Conservation (phyloP, 495 filamentous ascomycete genomes). For the Polyplosphaeria fusca region DNA sequence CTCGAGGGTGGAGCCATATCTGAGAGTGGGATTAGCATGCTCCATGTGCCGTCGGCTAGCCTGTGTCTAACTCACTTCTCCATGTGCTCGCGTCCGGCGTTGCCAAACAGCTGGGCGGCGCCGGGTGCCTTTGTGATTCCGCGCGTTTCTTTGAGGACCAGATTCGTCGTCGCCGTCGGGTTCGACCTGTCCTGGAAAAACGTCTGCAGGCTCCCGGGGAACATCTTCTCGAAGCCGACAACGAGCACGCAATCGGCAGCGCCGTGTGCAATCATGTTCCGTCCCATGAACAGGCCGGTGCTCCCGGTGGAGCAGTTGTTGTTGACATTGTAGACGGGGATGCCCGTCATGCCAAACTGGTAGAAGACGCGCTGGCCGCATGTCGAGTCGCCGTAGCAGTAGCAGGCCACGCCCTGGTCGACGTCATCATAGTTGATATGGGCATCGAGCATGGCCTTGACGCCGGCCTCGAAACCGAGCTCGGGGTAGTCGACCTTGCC, state of each 20-base stretch:
- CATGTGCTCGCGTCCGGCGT: conserved; percentile 92
- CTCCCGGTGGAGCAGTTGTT: conserved; percentile 97
- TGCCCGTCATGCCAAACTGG: conserved; percentile 95
- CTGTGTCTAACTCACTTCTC: conserved; percentile 62
- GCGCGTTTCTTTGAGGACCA: conserved; percentile 79
- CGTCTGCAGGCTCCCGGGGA: conserved; percentile 73
- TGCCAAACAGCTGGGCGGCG: conserved; percentile 93
- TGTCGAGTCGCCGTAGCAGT: conserved; percentile 93
- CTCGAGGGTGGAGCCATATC: conserved; percentile 75
- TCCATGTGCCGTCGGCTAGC: background rate
- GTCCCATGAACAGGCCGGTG: conserved; percentile 80
- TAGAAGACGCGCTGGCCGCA: conserved; percentile 98
- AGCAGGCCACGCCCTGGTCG: conserved; percentile 93
- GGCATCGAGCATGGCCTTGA: conserved; percentile 94
- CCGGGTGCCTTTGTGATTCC: conserved; percentile 77
- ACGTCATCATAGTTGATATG: conserved; percentile 96
- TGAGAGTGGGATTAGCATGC: conserved; percentile 36
- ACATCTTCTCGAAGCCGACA: conserved; percentile 98
- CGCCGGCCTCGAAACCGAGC: conserved; percentile 89
- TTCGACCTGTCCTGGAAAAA: conserved; percentile 77
- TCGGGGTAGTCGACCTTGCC: conserved; percentile 88
- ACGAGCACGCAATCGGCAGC: conserved; percentile 83
- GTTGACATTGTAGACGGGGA: conserved; percentile 96
- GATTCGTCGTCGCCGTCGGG: conserved; percentile 65
- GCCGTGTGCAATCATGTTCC: conserved; percentile 74